Conservation (phyloP, 129 eudicot species). For the Sambucus nigra region DNA sequence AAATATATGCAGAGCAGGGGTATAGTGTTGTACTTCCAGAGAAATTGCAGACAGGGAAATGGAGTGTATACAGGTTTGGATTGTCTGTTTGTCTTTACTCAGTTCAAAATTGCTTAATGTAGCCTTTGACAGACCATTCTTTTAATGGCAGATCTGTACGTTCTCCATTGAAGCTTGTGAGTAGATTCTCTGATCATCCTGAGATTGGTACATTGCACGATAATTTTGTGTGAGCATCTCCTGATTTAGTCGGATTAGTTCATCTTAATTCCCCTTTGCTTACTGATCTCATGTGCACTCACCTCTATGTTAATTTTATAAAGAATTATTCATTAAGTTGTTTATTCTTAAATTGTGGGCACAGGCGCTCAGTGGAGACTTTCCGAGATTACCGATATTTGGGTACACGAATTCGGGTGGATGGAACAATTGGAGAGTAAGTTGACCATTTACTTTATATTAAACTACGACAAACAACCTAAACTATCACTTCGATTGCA, state of each 20-base stretch:
- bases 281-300: neutral
- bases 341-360: conserved; percentile 4
- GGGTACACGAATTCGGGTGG: conserved; percentile 64
- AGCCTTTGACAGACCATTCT: neutral
- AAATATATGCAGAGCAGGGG: conserved; percentile 46
- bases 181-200: conserved; percentile 66
- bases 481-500: too few relatives aligned
- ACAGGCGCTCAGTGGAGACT: conserved; percentile 56
- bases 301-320: neutral
- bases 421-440: conserved; percentile 94
- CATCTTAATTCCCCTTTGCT: neutral
- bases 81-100: conserved; percentile 3
- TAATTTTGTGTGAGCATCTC: conserved; percentile 63
- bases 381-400: conserved; percentile 62
- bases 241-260: neutral
- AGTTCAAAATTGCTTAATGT: neutral
- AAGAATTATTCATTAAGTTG: neutral
- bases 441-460: too few relatives aligned
- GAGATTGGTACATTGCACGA: conserved; percentile 80
- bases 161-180: conserved; percentile 64
- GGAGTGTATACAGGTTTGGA: conserved; percentile 80
- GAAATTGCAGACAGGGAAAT: conserved; percentile 70
- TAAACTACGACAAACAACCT: too few relatives aligned
- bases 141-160: conserved; percentile 49
- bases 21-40: conserved; percentile 88